Evolutionary conservation across 2,329 filamentous ascomycete genomes (phyloP).

Genomic region (Cladophialophora yegresii): DNA sequence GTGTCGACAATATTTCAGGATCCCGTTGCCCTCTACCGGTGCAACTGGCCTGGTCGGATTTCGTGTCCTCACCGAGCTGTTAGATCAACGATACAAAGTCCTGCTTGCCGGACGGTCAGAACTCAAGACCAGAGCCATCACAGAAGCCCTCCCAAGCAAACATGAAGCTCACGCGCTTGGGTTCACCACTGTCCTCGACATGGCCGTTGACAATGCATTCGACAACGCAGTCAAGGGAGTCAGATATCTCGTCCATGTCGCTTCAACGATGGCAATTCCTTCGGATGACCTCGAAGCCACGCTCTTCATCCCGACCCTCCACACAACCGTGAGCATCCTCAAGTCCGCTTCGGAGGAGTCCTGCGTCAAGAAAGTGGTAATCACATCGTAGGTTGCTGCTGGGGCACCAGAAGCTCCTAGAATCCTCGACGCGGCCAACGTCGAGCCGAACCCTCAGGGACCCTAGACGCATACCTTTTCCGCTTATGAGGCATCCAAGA

Average conservation of each 20-base stretch:
- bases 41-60: not conserved
- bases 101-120: constrained; percentile 36
- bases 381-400: constrained; percentile 54
- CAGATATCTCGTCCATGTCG: constrained; percentile 43
- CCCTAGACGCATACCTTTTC: constrained; percentile 5
- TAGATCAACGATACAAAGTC: constrained; percentile 33
- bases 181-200: constrained; percentile 36
- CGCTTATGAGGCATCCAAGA: constrained; percentile 3
- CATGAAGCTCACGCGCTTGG: constrained; percentile 23
- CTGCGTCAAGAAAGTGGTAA: constrained; percentile 45
- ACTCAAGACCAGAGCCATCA: constrained; percentile 24
- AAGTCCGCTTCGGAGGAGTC: constrained; percentile 27
- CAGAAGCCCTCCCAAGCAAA: constrained; percentile 21
- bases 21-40: not conserved
- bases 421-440: not conserved
- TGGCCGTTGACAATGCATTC: constrained; percentile 39
- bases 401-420: constrained; percentile 37
- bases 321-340: constrained; percentile 36
- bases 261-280: constrained; percentile 22
- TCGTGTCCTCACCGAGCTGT: constrained; percentile 16
- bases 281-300: constrained; percentile 23
- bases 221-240: constrained; percentile 43
- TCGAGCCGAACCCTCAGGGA: not conserved
- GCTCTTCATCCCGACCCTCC: no score
- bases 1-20: not conserved